These are phyloP conservation scores for Fusarium nurragi DNA, from an alignment of 2,329 filamentous ascomycete genomes.

Conservation along the genomic window DNA sequence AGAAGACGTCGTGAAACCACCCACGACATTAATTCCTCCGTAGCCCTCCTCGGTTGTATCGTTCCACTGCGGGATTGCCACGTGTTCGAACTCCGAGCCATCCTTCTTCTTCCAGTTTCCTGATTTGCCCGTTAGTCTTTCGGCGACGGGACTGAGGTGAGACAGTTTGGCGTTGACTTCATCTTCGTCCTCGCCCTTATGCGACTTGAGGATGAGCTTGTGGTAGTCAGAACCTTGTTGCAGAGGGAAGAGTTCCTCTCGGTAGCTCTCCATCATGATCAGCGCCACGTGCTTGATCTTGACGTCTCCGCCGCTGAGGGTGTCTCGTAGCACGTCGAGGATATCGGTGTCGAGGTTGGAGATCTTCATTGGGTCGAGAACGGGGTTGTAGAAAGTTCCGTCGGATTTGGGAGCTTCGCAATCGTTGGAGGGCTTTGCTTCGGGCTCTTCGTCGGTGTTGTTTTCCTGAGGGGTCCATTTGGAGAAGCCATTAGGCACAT, in stretches of 20 bases:
- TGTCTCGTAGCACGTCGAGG: constrained; percentile 41
- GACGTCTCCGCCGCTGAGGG: constrained; percentile 41
- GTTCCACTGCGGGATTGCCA: constrained; percentile 44
- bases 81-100: constrained; percentile 41
- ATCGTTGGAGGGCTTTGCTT: background rate
- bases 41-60: constrained; percentile 34
- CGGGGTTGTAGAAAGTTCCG: constrained; percentile 51
- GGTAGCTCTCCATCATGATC: constrained; percentile 57
- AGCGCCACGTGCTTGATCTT: constrained; percentile 58
- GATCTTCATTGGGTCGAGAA: constrained; percentile 53
- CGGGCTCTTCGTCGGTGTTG: background rate
- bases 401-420: constrained; percentile 1
- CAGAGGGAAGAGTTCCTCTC: constrained; percentile 57
- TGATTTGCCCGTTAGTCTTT: constrained; percentile 34
- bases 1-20: constrained; percentile 53
- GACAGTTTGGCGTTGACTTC: constrained; percentile 43
- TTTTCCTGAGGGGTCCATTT: constrained; percentile 42
- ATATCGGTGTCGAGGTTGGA: constrained; percentile 51
- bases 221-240: constrained; percentile 53
- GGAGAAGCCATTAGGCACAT: constrained; percentile 42
- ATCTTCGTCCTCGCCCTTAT: constrained; percentile 38
- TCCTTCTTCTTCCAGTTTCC: constrained; percentile 38
- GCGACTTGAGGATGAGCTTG: constrained; percentile 47
- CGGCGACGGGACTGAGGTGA: constrained; percentile 31
- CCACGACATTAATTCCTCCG: constrained; percentile 55